Evolutionary conservation across 1,284 basidiomycete species (phyloP), one percentile per base, ranked within the genome.

Genomic region (Heterobasidion annosum): DNA sequence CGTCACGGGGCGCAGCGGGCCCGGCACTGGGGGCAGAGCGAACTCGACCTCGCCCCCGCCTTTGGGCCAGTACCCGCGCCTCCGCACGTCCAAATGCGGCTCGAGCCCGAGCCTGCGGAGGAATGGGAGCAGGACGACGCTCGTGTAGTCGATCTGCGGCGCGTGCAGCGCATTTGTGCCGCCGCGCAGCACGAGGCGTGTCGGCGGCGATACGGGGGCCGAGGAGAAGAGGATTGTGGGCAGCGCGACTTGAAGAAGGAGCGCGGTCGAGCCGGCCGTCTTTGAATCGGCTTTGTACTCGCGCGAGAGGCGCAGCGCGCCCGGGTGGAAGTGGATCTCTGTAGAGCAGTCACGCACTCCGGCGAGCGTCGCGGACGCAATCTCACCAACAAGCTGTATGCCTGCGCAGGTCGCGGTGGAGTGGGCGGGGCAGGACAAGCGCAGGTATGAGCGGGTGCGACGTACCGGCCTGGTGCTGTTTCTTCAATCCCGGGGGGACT

Each of bases 121-220:
- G 62, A 89, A 88, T 0, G 85, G 86, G 5, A 89, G 64, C 62
- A 89, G 73, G 52, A 88, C 68, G 57, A 78, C 69, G 48, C 78
- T 69, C 0, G 75, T 77, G 65, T 87, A 88, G 68, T 89, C 87
- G 33, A 85, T 76, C 58, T 86, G 87, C 0, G 87, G 87, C 2
- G 86, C 84, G 45, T 75, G 65, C 1, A 70, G 66, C 15, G 83
- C 84, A 58, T 89, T 88, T 2, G 86, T 89, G 2, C 87, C 86
- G 13, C 87, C 87, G 1, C 71, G 69, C 2, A 89, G 74, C 12
- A 68, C 70, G 32, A 89, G 70, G 3, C 68, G 71, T 8, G 80
- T 77, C 2, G 65, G 54, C 8, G 9, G 9, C 15, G 45, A 19
- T 6, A 59, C 56, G 13, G 63, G 44, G 15, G 50, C 55, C 0